phyloP scores from a whole-genome alignment of 768 basidiomycete species.

The Tricholoma hemisulphureum region DNA sequence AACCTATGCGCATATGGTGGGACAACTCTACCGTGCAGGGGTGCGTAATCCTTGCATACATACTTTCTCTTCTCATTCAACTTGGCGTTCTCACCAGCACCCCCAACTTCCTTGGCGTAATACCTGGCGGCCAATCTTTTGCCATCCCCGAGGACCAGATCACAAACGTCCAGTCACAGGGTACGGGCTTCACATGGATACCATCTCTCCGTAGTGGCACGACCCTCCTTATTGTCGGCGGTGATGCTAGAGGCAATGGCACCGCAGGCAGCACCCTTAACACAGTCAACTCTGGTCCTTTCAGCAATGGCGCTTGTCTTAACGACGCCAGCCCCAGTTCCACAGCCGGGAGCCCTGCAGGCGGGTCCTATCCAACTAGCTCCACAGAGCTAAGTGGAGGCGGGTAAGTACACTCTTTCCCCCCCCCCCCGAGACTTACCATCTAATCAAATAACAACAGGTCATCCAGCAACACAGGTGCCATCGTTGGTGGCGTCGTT shows the following conservation, averaged over 20 bases:
- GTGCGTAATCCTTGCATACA: slow-evolving; percentile 32
- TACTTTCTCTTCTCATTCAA: background rate
- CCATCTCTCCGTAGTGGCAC: slow-evolving; percentile 64
- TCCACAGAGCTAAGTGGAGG: slow-evolving; percentile 35
- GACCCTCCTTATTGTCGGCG: slow-evolving; percentile 62
- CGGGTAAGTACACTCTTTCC: slow-evolving; percentile 7
- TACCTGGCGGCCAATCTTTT: slow-evolving; percentile 80
- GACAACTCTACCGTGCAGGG: slow-evolving; percentile 48
- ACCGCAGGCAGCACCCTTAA: slow-evolving; percentile 62
- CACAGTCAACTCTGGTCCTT: slow-evolving; percentile 51
- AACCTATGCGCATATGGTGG: slow-evolving; percentile 66
- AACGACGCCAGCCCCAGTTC: slow-evolving; percentile 66
- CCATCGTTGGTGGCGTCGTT: slow-evolving; percentile 29
- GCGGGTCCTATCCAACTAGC: slow-evolving; percentile 66
- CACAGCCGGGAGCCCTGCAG: slow-evolving; percentile 73
- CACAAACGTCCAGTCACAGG: slow-evolving; percentile 41
- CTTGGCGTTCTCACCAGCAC: slow-evolving; percentile 34
- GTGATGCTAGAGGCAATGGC: slow-evolving; percentile 66
- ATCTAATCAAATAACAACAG: background rate
- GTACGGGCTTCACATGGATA: slow-evolving; percentile 70
- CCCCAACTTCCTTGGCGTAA: slow-evolving; percentile 66
- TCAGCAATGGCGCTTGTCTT: slow-evolving; percentile 55
- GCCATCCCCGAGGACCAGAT: slow-evolving; percentile 51
- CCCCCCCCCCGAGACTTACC: background rate
- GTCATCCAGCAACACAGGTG: slow-evolving; percentile 32